phyloP scores from a whole-genome alignment of 352 stramenopile species.

The Pythium guiyangense region DNA sequence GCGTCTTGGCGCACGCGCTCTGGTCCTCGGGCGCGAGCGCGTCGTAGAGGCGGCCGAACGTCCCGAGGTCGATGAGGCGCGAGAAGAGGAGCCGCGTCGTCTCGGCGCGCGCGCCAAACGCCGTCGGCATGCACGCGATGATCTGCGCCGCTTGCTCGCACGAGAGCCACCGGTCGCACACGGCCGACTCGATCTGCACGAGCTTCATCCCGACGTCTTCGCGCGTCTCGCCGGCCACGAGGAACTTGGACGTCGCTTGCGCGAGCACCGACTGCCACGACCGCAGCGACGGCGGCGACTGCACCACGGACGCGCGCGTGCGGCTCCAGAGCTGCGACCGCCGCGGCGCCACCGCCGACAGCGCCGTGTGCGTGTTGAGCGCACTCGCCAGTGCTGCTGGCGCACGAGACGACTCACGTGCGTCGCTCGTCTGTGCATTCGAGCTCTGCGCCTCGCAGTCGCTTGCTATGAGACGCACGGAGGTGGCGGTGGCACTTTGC shows the following conservation, averaged over 20 bases:
- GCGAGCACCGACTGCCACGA: conserved; percentile 24
- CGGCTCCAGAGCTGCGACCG: conserved; percentile 51
- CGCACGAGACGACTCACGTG: too few species aligned
- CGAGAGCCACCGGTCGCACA: conserved; percentile 76
- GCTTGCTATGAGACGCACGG: too few species aligned
- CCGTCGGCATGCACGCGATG: conserved; percentile 63
- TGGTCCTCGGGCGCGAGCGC: conserved; percentile 39
- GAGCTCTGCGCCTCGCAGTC: too few species aligned
- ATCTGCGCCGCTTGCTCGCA: conserved; percentile 64
- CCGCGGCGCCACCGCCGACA: background rate
- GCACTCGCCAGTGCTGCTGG: background rate
- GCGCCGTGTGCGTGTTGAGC: background rate
- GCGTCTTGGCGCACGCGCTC: conserved; percentile 33
- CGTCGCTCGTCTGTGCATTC: too few species aligned
- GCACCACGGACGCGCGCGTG: conserved; percentile 37
- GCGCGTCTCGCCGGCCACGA: conserved; percentile 42
- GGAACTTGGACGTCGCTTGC: conserved; percentile 34
- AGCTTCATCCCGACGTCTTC: conserved; percentile 74
- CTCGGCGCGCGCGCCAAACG: conserved; percentile 57
- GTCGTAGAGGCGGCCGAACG: conserved; percentile 65
- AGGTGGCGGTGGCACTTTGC: too few species aligned
- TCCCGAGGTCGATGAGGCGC: conserved; percentile 62
- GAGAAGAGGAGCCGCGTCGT: conserved; percentile 72
- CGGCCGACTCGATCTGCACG: conserved; percentile 74
- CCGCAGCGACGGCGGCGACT: conserved; percentile 19